Percentiles rank a stretch among this genome's conserved stretches.
phyloP scores from a whole-genome alignment of 768 basidiomycete genomes.

The Coprinellus micaceus region DNA sequence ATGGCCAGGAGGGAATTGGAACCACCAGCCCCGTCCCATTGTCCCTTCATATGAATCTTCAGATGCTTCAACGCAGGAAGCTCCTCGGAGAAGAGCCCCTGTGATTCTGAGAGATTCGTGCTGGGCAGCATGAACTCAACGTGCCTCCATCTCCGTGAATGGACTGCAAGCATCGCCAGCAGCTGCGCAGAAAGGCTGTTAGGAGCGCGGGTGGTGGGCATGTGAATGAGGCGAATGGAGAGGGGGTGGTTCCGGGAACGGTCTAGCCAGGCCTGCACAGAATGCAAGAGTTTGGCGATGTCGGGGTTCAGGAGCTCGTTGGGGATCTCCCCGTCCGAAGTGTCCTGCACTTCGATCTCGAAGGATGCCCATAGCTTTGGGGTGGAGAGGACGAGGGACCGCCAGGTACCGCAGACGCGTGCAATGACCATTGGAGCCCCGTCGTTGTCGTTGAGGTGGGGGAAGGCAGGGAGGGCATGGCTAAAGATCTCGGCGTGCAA shows the following conservation, averaged over 20 bases:
- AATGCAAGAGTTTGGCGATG: constrained; percentile 16
- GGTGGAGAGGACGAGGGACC: constrained; percentile 31
- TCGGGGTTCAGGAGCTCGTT: constrained; percentile 3
- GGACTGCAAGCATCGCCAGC: constrained; percentile 27
- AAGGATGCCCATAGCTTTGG: constrained; percentile 50
- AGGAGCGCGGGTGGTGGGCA: constrained; percentile 14
- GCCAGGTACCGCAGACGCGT: constrained; percentile 42
- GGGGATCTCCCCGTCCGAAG: constrained; percentile 2
- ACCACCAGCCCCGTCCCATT: constrained; percentile 14
- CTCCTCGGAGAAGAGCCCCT: constrained; percentile 17
- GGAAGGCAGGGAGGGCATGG: constrained; percentile 31
- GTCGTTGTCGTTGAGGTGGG: constrained; percentile 23
- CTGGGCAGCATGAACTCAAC: constrained; percentile 32
- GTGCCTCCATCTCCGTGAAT: constrained; percentile 35
- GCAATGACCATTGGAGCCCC: constrained; percentile 38
- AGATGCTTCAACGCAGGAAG: constrained; percentile 30
- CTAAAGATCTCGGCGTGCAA: constrained; percentile 45
- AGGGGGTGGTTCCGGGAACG: constrained; percentile 33
- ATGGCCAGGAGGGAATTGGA: constrained; percentile 21
- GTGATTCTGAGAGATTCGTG: constrained; percentile 22
- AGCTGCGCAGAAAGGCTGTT: constrained; percentile 24
- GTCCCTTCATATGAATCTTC: constrained; percentile 27
- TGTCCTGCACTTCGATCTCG: constrained; percentile 27
- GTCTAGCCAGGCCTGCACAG: constrained; percentile 33
- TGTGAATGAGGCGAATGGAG: constrained; percentile 28